Evolutionary conservation across 257 asterid genomes (phyloP), one percentile per base, ranked within the genome.

Genomic region (Nemophila menziesii): DNA sequence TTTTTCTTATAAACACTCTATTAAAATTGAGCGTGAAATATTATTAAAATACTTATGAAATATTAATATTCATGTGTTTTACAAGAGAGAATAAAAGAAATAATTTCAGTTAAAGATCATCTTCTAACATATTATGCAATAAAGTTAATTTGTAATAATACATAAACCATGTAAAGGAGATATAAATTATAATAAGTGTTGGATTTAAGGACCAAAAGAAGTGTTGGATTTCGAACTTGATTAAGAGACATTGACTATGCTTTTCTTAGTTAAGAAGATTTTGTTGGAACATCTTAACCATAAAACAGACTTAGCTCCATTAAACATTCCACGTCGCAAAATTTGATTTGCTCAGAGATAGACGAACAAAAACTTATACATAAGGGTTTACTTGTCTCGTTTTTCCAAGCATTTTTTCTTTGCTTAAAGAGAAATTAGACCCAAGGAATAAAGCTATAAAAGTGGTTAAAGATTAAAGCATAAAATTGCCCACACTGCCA

Each of bases 391-490:
- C 12, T 61, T 62, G 67, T 64, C 64, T 43, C 70, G 58, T 59
- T 48, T 62, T 59, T 56, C 71, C 67, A 49, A 66, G 82, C 60
- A 62, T 66, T 52, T 67, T 44, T 63, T 62, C 77, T 74, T 78
- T 78, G 78, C 78, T 74, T 72, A 64, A 67, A 63, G 75, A 66
- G 68, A 51, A 61, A 70, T 68, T 65, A 63, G 69, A 62, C 69
- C 56, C 51, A 33, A 41, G 54, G 76, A 64, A 73, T 75, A 71
- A 77, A 77, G 87, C 54, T 41, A 60, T 42, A 39, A 62, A 51
- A 59, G 42, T 56, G 64, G 58, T 67, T 70, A 67, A 75, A 72
- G 77, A 51, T 48, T 53, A 55, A 64, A 50, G 59, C 27, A 51
- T 14, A 33, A n/a, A n/a, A 48, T 65, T 61, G 58, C 62, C 68